Conservation (phyloP, 1,284 basidiomycete genomes). For the Cryptococcus hybrid region DNA sequence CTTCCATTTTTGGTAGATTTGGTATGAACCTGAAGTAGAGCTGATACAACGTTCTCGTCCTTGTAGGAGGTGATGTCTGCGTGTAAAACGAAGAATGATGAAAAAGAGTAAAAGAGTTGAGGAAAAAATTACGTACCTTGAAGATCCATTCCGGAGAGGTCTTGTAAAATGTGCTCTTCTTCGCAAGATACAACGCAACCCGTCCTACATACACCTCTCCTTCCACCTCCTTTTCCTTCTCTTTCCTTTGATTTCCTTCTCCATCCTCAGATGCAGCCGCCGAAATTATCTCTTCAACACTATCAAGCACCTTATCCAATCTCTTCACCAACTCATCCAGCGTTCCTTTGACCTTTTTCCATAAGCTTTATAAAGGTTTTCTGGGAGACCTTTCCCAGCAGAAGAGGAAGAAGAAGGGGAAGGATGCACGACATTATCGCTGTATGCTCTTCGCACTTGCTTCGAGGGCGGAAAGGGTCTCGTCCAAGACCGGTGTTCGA, state of each 20-base stretch:
- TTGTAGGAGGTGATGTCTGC: no score
- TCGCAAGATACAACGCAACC: constrained; percentile 40
- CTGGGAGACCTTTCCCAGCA: no score
- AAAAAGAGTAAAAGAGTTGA: background rate
- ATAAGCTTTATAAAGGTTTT: constrained; percentile 15
- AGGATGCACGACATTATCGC: no score
- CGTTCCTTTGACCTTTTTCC: constrained; percentile 16
- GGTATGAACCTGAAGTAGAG: constrained; percentile 29
- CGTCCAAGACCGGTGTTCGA: no score
- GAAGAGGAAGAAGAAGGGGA: no score
- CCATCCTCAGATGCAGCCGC: background rate
- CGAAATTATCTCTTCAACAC: constrained; percentile 8
- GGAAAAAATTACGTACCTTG: no score
- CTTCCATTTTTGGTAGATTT: constrained; percentile 31
- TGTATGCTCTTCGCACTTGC: no score
- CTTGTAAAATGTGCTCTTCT: constrained; percentile 20
- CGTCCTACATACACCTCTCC: constrained; percentile 45
- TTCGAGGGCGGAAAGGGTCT: no score
- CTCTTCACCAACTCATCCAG: constrained; percentile 25
- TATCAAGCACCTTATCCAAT: constrained; percentile 30
- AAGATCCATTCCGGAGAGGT: no score
- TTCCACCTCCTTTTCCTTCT: constrained; percentile 28
- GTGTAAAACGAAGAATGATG: background rate
- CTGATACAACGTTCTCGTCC: background rate
- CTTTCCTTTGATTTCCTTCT: constrained; percentile 8